Evolutionary conservation across 495 filamentous ascomycete species (phyloP).

Genomic region (Margaritispora aquatica): DNA sequence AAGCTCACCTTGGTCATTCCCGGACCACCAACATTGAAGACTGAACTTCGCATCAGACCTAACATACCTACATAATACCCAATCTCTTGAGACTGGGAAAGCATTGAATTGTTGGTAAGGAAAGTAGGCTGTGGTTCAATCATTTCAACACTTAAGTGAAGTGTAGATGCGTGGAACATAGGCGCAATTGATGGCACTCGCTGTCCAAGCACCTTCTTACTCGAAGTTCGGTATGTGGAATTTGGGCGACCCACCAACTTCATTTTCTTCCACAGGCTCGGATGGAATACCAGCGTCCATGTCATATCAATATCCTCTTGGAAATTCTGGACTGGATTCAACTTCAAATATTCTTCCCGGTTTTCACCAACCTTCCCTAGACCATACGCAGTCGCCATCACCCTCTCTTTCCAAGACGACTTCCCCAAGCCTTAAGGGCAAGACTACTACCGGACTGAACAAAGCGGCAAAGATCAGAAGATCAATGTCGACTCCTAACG

Average conservation of each 20-base stretch:
- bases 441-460: constrained; percentile 29
- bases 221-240: constrained; percentile 25
- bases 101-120: background rate
- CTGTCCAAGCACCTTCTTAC: constrained; percentile 22
- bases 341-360: constrained; percentile 31
- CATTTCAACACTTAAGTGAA: background rate
- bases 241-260: constrained; percentile 17
- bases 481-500: constrained; percentile 61
- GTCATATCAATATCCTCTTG: constrained; percentile 46
- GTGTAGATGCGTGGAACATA: constrained; percentile 8
- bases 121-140: background rate
- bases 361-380: constrained; percentile 33
- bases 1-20: background rate
- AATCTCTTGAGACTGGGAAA: background rate
- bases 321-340: constrained; percentile 32
- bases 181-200: constrained; percentile 28
- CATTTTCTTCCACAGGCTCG: constrained; percentile 23
- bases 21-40: background rate
- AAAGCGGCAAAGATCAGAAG: constrained; percentile 48
- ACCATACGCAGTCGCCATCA: constrained; percentile 22
- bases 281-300: constrained; percentile 41
- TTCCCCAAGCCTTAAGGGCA: constrained; percentile 23
- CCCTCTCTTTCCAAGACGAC: constrained; percentile 19
- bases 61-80: too few relatives aligned
- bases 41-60: too few relatives aligned